Conservation (phyloP, 495 filamentous ascomycete species). For the Talaromyces thailandensis region DNA sequence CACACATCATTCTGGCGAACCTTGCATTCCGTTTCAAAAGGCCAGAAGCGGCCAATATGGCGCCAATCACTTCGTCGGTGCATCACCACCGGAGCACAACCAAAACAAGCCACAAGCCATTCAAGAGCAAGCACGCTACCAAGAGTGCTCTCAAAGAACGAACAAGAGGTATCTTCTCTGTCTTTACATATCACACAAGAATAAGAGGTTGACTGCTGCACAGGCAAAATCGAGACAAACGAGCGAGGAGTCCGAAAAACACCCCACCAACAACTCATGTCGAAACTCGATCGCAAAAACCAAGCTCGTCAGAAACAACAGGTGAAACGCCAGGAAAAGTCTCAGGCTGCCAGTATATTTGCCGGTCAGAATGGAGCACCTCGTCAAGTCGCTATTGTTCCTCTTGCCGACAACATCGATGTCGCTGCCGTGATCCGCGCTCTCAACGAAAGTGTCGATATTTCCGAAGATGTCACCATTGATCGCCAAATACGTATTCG, state of each 20-base stretch:
- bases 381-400: conserved; percentile 83
- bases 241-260: conserved; percentile 66
- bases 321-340: conserved; percentile 70
- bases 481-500: conserved; percentile 52
- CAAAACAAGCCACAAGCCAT: conserved; percentile 75
- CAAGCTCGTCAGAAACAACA: conserved; percentile 80
- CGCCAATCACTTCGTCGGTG: conserved; percentile 33
- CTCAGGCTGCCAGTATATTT: conserved; percentile 69
- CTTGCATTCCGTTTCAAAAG: conserved; percentile 87
- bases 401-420: conserved; percentile 66
- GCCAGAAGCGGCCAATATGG: conserved; percentile 50
- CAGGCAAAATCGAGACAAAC: conserved; percentile 54
- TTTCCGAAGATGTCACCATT: conserved; percentile 54
- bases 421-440: conserved; percentile 52
- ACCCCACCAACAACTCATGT: conserved; percentile 92
- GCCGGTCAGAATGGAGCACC: conserved; percentile 76
- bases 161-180: conserved; percentile 58
- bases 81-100: conserved; percentile 92
- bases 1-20: conserved; percentile 35
- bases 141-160: conserved; percentile 76
- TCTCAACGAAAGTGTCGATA: conserved; percentile 72
- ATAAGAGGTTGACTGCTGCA: not conserved
- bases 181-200: not conserved
- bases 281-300: conserved; percentile 89
- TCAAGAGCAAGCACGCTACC: conserved; percentile 83